Percentiles rank a stretch among this genome's conserved stretches.
Evolutionary conservation across 2,329 filamentous ascomycete species (phyloP).

Genomic region (Arthrobotrys conoides): DNA sequence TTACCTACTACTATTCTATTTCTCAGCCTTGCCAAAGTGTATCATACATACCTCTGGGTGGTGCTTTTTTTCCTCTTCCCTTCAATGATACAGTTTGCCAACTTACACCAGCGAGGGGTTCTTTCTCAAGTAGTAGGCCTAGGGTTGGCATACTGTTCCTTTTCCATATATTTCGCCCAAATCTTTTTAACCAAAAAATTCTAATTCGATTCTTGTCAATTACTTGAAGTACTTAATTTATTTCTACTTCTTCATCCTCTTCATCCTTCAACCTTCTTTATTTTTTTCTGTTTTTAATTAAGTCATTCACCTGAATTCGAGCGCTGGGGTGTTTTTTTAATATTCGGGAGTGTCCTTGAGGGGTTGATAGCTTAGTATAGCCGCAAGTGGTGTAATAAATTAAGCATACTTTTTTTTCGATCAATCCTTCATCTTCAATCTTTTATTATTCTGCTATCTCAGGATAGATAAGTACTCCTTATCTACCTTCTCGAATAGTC

Average conservation of each 20-base stretch:
- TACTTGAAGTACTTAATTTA: background rate
- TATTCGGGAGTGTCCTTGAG: too few relatives aligned
- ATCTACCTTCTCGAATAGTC: background rate
- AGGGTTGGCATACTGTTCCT: background rate
- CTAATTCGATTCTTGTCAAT: background rate
- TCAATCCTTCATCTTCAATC: too few relatives aligned
- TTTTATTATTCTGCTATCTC: too few relatives aligned
- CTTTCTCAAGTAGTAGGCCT: background rate
- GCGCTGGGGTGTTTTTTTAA: too few relatives aligned
- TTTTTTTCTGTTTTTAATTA: too few relatives aligned
- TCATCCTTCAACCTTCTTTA: background rate
- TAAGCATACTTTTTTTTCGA: too few relatives aligned
- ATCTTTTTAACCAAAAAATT: background rate
- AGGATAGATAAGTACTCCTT: too few relatives aligned
- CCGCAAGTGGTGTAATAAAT: too few relatives aligned
- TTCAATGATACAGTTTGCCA: background rate
- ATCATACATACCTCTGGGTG: constrained; percentile 1
- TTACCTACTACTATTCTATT: constrained; percentile 4
- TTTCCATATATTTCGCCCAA: background rate
- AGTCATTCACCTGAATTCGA: too few relatives aligned
- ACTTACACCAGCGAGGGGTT: background rate
- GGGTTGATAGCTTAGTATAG: too few relatives aligned
- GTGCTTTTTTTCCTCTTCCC: background rate
- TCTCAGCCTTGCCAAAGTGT: constrained; percentile 1
- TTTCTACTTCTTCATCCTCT: background rate